Evolutionary conservation across 768 basidiomycete species (phyloP).

Genomic region (Leccinum arenicola): DNA sequence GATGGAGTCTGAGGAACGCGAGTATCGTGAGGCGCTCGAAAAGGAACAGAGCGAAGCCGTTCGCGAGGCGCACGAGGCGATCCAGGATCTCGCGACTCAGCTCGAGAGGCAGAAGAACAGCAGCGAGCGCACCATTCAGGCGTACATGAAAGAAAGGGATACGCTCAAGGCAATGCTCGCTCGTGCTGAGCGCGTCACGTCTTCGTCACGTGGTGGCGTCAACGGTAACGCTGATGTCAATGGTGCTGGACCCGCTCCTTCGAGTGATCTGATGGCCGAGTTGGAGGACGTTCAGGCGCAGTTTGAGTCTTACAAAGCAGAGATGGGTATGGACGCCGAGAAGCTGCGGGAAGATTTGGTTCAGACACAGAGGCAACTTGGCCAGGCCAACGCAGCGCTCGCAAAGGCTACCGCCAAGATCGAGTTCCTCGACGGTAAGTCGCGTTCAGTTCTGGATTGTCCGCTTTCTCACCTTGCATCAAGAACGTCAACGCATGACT

Average conservation of each 20-base stretch:
- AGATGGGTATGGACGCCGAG: conserved; percentile 77
- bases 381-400: conserved; percentile 59
- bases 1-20: conserved; percentile 83
- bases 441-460: background rate
- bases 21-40: conserved; percentile 67
- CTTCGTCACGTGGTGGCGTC: conserved; percentile 12
- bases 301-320: conserved; percentile 76
- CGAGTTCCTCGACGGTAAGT: conserved; percentile 72
- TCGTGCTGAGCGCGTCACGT: conserved; percentile 39
- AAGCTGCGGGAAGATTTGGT: conserved; percentile 70
- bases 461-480: background rate
- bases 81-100: conserved; percentile 73
- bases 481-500: conserved; percentile 69
- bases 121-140: conserved; percentile 68
- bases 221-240: conserved; percentile 39
- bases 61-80: conserved; percentile 84
- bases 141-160: conserved; percentile 86
- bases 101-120: conserved; percentile 75
- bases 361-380: conserved; percentile 63
- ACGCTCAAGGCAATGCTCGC: conserved; percentile 74
- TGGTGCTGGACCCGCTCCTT: conserved; percentile 16
- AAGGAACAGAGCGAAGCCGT: conserved; percentile 78
- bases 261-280: conserved; percentile 51
- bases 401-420: conserved; percentile 84
- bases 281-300: conserved; percentile 72